These are phyloP conservation scores for Fusarium piperis DNA, from an alignment of 2,329 filamentous ascomycete species.

Conservation along the genomic window DNA sequence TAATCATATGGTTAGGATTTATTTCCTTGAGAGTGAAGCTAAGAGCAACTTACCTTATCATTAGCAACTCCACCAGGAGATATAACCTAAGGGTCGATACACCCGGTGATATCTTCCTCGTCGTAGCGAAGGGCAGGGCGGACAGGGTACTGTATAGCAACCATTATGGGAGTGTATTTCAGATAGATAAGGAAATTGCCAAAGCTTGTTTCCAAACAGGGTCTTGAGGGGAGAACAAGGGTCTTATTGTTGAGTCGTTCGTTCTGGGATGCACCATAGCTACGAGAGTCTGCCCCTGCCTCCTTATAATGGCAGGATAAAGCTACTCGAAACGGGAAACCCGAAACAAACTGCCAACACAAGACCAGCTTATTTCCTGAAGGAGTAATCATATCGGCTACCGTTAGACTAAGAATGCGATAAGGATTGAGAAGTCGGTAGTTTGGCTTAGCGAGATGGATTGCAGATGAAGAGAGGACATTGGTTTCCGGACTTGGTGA, in stretches of 20 bases:
- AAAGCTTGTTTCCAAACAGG: not conserved
- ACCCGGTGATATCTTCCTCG: constrained; percentile 16
- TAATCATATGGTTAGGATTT: not conserved
- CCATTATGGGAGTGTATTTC: not conserved
- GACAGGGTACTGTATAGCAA: not conserved
- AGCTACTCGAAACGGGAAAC: not conserved
- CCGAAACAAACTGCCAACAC: not conserved
- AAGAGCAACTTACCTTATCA: not conserved
- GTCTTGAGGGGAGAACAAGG: not conserved
- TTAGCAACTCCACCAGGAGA: not conserved
- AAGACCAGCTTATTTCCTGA: not conserved
- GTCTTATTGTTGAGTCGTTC: not conserved
- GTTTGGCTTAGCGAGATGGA: not conserved
- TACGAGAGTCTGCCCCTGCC: not conserved
- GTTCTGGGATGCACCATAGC: not conserved
- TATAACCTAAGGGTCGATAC: constrained; percentile 6
- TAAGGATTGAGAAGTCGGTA: not conserved
- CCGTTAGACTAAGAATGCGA: not conserved
- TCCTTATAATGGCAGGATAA: not conserved
- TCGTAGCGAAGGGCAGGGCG: not conserved
- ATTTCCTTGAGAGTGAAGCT: rapidly evolving
- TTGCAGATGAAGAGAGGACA: not conserved
- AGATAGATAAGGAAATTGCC: not conserved
- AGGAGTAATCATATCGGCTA: not conserved
- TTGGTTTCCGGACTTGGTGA: not conserved